Evolutionary conservation across 441 rosid species (phyloP), one percentile per base, ranked within the genome.

Genomic region (Populus hybrid): DNA sequence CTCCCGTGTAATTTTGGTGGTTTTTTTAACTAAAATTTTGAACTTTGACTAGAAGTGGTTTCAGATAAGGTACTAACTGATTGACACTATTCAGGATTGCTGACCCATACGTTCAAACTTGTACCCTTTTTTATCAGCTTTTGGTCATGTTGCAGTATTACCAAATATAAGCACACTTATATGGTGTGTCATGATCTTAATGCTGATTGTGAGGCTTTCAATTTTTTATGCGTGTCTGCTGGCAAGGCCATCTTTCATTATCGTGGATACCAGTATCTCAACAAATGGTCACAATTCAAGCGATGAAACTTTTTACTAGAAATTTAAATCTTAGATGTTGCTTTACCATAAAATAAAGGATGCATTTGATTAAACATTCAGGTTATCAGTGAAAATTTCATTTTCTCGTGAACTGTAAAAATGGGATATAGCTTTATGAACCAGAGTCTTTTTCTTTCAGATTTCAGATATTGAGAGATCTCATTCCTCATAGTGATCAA

Each of bases 401-500:
- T 8, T n/a, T 66, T 2, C 38, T 78, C 32, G 9, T 73, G 69
- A 50, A 16, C 16, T 1, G 40, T 28, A 70, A 34, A 54, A 72
- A 6, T 34, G 26, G n/a, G 46, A 26, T 36, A 28, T 30, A 35
- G 20, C 20, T 28, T 32, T 42, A 68, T 57, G 11, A 67, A 28
- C 69, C 32, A 16, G 77, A 46, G 61, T 74, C 1, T 81, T 42
- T 40, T 82, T 75, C 34, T 79, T 78, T 75, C 90, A 95, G 99
- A 84, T 96, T 96, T 90, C 99, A 94, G 89, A 90, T 79, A 90
- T 82, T 96, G 79, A 92, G 98, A 84, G 93, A 88, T 34, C 86
- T 96, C 35, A 89, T 94, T 80, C 99, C 99, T 76, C 89, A 90
- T 73, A 88, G 93, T 21, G 98, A 96, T 83, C 99, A 94, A 72